Evolutionary conservation across 208 protist species (phyloP).

Genomic region (Leishmania arabica): DNA sequence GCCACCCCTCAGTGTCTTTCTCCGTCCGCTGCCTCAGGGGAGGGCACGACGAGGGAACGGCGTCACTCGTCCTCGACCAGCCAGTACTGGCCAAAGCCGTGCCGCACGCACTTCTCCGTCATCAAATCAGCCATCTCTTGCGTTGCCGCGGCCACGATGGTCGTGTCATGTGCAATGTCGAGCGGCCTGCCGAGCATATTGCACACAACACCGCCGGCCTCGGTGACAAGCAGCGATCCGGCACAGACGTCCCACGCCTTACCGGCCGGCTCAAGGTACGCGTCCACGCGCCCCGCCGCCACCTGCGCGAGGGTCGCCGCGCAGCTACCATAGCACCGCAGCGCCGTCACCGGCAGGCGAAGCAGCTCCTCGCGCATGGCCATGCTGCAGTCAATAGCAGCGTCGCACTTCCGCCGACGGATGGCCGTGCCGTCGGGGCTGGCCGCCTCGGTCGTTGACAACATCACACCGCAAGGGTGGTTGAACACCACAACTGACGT

Average conservation of each 20-base stretch:
- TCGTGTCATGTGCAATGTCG: slow-evolving; percentile 50
- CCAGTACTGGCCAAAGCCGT: slow-evolving; percentile 52
- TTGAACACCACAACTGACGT: slow-evolving; percentile 52
- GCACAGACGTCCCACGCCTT: slow-evolving; percentile 71
- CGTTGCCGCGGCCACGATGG: slow-evolving; percentile 56
- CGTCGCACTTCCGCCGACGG: slow-evolving; percentile 24
- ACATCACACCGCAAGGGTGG: slow-evolving; percentile 35
- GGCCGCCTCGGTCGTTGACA: slow-evolving; percentile 24
- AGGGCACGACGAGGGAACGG: background rate
- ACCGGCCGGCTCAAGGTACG: slow-evolving; percentile 59
- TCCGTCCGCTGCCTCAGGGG: background rate
- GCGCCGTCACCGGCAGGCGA: slow-evolving; percentile 27
- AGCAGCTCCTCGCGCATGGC: slow-evolving; percentile 38
- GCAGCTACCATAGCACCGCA: slow-evolving; percentile 53
- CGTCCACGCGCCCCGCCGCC: slow-evolving; percentile 61
- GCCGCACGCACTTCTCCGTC: slow-evolving; percentile 30
- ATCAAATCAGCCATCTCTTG: slow-evolving; percentile 32
- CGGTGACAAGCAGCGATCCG: slow-evolving; percentile 62
- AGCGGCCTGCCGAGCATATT: slow-evolving; percentile 59
- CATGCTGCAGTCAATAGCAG: slow-evolving; percentile 41
- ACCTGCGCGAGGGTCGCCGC: slow-evolving; percentile 53
- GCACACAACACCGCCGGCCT: slow-evolving; percentile 66
- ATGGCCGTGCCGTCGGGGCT: background rate
- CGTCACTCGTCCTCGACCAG: slow-evolving; percentile 6
- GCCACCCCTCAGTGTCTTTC: background rate